Conservation (phyloP, 495 filamentous ascomycete genomes). For the Aspergillus cavernicola region DNA sequence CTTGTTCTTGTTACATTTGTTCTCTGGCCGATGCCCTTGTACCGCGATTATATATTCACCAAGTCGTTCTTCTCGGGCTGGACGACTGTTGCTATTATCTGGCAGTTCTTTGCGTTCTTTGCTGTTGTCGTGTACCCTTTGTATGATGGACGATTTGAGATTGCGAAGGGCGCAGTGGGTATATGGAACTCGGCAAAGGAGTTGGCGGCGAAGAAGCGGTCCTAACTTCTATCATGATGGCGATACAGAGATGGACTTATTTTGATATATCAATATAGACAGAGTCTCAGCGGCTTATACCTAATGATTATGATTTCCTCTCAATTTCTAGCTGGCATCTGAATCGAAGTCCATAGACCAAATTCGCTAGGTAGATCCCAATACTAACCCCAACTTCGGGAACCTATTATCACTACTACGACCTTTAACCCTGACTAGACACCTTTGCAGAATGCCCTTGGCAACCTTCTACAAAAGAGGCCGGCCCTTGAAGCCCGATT, state of each 20-base stretch:
- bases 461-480: too few species aligned
- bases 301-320: too few species aligned
- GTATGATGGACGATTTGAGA: conserved; percentile 38
- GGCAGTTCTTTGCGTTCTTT: conserved; percentile 42
- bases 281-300: background rate
- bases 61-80: conserved; percentile 46
- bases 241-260: background rate
- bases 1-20: conserved; percentile 39
- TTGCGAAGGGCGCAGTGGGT: conserved; percentile 15
- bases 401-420: too few species aligned
- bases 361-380: too few species aligned
- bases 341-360: too few species aligned
- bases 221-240: background rate
- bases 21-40: conserved; percentile 42
- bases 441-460: too few species aligned
- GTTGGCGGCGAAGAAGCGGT: conserved; percentile 1
- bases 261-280: background rate
- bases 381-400: too few species aligned
- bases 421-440: too few species aligned
- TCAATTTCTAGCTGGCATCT: too few species aligned
- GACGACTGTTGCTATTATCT: conserved; percentile 43
- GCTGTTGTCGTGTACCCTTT: conserved; percentile 44
- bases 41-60: conserved; percentile 42
- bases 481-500: too few species aligned
- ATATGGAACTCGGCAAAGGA: conserved; percentile 3